phyloP scores from a whole-genome alignment of 805 yeast species.

The Ogataea angusta region DNA sequence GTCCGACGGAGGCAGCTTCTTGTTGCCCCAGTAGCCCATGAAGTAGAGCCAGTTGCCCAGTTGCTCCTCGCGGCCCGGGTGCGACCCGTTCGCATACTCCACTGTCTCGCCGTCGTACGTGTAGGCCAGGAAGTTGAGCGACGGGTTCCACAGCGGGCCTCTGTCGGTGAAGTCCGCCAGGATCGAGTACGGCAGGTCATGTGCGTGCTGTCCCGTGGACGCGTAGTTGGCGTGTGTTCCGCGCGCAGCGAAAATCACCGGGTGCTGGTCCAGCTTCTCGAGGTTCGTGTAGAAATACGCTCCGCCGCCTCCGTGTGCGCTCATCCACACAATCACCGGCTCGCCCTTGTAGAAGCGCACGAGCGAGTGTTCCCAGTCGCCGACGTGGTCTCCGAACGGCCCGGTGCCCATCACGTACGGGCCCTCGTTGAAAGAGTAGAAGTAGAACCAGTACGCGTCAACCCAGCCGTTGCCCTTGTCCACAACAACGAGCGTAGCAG shows the following conservation, averaged over 20 bases:
- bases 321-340: slow-evolving; percentile 90
- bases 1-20: slow-evolving; percentile 60
- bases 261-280: slow-evolving; percentile 61
- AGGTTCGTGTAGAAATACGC: slow-evolving; percentile 77
- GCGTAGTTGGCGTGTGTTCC: slow-evolving; percentile 98
- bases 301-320: slow-evolving; percentile 97
- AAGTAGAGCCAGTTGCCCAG: slow-evolving; percentile 78
- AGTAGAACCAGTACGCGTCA: slow-evolving; percentile 95
- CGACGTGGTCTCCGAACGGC: slow-evolving; percentile 95
- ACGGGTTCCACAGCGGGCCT: slow-evolving; percentile 95
- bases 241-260: slow-evolving; percentile 83
- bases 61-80: slow-evolving; percentile 47
- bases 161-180: slow-evolving; percentile 91
- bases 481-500: slow-evolving; percentile 76
- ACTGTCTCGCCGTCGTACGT: slow-evolving; percentile 62
- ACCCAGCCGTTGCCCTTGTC: slow-evolving; percentile 95
- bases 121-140: slow-evolving; percentile 76
- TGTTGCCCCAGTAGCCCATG: slow-evolving; percentile 90
- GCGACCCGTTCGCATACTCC: slow-evolving; percentile 44
- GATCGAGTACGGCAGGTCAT: slow-evolving; percentile 90
- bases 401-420: slow-evolving; percentile 98
- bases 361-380: slow-evolving; percentile 96
- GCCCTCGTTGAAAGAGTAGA: slow-evolving; percentile 90
- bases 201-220: slow-evolving; percentile 93
- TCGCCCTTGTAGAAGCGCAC: slow-evolving; percentile 78